Evolutionary conservation across 2,329 filamentous ascomycete genomes (phyloP).

Genomic region (Emydomyces testavorans): DNA sequence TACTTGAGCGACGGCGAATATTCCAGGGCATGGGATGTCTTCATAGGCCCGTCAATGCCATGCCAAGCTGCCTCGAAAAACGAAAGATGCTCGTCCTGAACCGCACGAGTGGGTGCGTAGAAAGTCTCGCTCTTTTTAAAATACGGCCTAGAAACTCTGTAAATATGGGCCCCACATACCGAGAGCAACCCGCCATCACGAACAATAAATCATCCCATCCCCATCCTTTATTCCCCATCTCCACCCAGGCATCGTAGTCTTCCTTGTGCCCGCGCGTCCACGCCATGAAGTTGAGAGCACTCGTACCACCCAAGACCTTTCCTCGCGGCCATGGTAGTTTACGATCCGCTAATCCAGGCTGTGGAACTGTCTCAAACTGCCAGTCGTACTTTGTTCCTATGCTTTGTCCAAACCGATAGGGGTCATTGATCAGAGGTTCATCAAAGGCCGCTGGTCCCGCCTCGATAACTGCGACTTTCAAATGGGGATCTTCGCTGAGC

Average conservation of each 20-base stretch:
- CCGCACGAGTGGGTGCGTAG: constrained; percentile 20
- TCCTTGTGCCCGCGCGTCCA: constrained; percentile 20
- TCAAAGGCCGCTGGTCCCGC: constrained; percentile 30
- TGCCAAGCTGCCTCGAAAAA: constrained; percentile 15
- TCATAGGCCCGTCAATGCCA: constrained; percentile 28
- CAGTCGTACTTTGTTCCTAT: constrained; percentile 22
- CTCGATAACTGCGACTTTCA: constrained; percentile 38
- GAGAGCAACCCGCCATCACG: neutral
- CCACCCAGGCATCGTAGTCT: constrained; percentile 27
- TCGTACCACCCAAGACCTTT: constrained; percentile 25
- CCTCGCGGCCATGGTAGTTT: constrained; percentile 18
- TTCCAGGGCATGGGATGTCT: constrained; percentile 21
- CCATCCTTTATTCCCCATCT: constrained; percentile 23
- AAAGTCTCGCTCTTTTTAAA: constrained; percentile 43
- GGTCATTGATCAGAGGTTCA: constrained; percentile 21
- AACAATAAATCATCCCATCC: constrained; percentile 17
- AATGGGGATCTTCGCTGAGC: constrained; percentile 31
- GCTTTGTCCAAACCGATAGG: constrained; percentile 16
- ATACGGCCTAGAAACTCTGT: constrained; percentile 35
- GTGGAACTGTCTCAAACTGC: constrained; percentile 23
- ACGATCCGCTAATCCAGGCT: constrained; percentile 12
- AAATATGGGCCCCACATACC: neutral
- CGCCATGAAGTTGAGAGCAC: constrained; percentile 26
- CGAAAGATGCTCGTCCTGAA: constrained; percentile 22
- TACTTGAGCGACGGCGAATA: constrained; percentile 26